phyloP scores from a whole-genome alignment of 352 stramenopile species.

The Globisporangium cylindrosporum region DNA sequence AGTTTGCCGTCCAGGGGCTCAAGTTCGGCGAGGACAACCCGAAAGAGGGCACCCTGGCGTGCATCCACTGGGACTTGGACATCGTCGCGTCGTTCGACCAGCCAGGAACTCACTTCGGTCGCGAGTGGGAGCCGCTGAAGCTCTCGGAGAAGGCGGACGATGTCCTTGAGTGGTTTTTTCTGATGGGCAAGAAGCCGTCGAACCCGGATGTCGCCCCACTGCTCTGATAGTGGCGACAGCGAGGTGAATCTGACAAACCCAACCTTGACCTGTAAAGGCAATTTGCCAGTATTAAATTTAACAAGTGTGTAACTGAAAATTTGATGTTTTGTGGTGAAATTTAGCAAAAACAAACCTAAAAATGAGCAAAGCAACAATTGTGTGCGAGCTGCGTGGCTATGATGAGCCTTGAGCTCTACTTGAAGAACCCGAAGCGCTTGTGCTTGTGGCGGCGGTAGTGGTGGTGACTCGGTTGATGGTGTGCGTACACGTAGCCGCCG shows the following conservation, averaged over 20 bases:
- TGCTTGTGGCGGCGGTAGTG: slow-evolving; percentile 26
- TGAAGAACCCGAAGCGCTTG: slow-evolving; percentile 34
- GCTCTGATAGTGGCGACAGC: neutral
- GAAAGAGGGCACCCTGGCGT: slow-evolving; percentile 11
- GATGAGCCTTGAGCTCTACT: slow-evolving; percentile 10
- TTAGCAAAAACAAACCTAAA: neutral
- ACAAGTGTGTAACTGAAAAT: neutral
- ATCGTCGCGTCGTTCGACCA: slow-evolving; percentile 10
- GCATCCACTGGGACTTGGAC: slow-evolving; percentile 15
- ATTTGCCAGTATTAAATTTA: no score
- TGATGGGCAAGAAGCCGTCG: slow-evolving; percentile 16
- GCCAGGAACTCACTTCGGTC: slow-evolving; percentile 14
- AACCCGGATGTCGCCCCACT: neutral
- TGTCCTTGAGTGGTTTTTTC: slow-evolving; percentile 13
- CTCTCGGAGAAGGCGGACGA: slow-evolving; percentile 2
- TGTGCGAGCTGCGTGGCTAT: no score
- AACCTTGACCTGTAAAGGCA: no score
- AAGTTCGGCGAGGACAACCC: slow-evolving; percentile 23
- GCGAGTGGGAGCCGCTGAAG: slow-evolving; percentile 17
- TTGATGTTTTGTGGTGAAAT: neutral
- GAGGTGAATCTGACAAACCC: neutral
- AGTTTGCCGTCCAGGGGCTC: slow-evolving; percentile 4
- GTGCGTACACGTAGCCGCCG: slow-evolving; percentile 16
- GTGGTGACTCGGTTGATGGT: slow-evolving; percentile 7
- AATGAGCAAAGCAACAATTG: neutral